These are phyloP conservation scores for Sporisorium iseilematis-ciliati DNA, from an alignment of 1,284 basidiomycete species.

Conservation along the genomic window DNA sequence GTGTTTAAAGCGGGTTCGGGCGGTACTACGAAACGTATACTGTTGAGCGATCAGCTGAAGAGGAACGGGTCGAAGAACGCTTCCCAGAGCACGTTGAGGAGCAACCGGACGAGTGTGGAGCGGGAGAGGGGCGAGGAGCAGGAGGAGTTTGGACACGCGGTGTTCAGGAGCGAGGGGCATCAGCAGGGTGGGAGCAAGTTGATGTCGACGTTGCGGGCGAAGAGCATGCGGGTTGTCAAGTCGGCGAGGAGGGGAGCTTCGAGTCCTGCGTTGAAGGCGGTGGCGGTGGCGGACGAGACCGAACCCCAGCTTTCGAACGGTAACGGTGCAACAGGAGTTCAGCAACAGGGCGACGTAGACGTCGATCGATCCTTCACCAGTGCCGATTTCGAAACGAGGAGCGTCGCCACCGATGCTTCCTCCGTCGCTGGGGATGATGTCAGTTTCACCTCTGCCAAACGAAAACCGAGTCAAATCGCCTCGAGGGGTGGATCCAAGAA, in stretches of 20 bases:
- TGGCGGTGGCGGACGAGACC: slow-evolving; percentile 9
- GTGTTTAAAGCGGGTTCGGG: slow-evolving; percentile 54
- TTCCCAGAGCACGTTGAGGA: slow-evolving; percentile 20
- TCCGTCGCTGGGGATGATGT: slow-evolving; percentile 11
- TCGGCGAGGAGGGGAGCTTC: slow-evolving; percentile 29
- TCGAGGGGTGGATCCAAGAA: slow-evolving; percentile 19
- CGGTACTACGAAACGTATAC: slow-evolving; percentile 54
- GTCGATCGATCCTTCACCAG: slow-evolving; percentile 50
- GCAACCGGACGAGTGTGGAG: slow-evolving; percentile 13
- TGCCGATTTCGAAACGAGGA: slow-evolving; percentile 59
- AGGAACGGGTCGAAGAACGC: slow-evolving; percentile 23
- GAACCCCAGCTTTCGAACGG: not conserved
- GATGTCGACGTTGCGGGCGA: slow-evolving; percentile 44
- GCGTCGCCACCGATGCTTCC: slow-evolving; percentile 28
- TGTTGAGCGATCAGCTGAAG: slow-evolving; percentile 45
- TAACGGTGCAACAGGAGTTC: too few relatives aligned
- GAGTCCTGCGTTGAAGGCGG: slow-evolving; percentile 22
- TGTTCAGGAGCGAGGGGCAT: slow-evolving; percentile 32
- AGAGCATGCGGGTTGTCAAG: slow-evolving; percentile 44
- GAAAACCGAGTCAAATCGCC: slow-evolving; percentile 5
- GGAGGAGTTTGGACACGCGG: slow-evolving; percentile 14
- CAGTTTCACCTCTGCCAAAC: slow-evolving; percentile 11
- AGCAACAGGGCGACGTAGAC: slow-evolving; percentile 24
- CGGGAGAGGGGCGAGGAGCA: slow-evolving; percentile 11
- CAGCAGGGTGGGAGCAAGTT: slow-evolving; percentile 29